A percentile compares a stretch with the other conserved stretches of the same genome.
Evolutionary conservation across 2,329 filamentous ascomycete species (phyloP).

Genomic region (Cyphellophora attinorum): DNA sequence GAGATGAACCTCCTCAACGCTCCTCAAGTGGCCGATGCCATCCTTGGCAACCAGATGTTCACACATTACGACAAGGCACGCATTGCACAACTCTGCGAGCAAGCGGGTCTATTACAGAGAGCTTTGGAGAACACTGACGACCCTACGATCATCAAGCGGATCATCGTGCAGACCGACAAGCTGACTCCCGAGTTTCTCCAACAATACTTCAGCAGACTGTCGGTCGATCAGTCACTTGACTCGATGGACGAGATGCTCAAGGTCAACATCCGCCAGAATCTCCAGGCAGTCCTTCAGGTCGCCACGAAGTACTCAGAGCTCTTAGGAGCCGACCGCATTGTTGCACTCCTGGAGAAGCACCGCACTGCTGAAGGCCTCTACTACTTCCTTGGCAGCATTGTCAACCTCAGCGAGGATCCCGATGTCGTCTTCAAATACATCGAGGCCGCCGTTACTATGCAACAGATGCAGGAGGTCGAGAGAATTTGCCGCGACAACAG

Average conservation of each 20-base stretch:
- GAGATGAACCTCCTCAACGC: constrained; percentile 98
- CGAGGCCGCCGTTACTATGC: constrained; percentile 87
- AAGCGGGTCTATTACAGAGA: constrained; percentile 75
- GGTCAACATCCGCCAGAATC: constrained; percentile 90
- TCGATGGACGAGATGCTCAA: constrained; percentile 95
- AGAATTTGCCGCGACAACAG: constrained; percentile 93
- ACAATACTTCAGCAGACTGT: constrained; percentile 86
- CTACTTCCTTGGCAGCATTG: constrained; percentile 96
- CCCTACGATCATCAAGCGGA: constrained; percentile 79
- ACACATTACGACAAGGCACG: constrained; percentile 88
- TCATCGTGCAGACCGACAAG: constrained; percentile 72
- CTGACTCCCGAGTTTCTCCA: constrained; percentile 86
- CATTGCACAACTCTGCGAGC: constrained; percentile 84
- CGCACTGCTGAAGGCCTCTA: constrained; percentile 94
- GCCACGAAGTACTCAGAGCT: constrained; percentile 97
- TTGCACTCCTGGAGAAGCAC: constrained; percentile 95
- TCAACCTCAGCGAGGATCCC: constrained; percentile 89
- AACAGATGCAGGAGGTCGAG: constrained; percentile 91
- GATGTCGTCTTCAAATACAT: constrained; percentile 99
- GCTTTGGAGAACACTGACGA: constrained; percentile 95
- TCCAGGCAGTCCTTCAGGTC: constrained; percentile 88
- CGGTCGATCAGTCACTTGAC: constrained; percentile 88
- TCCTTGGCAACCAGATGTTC: constrained; percentile 97
- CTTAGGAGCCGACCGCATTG: constrained; percentile 74
- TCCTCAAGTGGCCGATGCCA: constrained; percentile 94